Conservation (phyloP, 345 rosid species). For the Camelina hispida region DNA sequence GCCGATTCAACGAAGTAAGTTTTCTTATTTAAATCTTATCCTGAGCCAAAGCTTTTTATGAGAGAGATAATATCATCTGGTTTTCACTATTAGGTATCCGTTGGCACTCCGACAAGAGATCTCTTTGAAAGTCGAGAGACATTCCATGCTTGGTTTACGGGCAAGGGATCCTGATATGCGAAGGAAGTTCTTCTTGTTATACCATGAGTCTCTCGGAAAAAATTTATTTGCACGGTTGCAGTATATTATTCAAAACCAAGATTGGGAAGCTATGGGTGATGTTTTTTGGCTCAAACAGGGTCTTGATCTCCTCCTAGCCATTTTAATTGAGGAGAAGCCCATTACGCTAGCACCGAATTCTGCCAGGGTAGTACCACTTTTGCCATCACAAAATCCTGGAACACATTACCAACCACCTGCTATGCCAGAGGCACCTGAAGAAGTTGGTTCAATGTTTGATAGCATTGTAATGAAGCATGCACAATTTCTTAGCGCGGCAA, state of each 20-base stretch:
- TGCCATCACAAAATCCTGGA: constrained; percentile 57
- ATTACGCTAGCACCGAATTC: constrained; percentile 96
- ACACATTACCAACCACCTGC: constrained; percentile 60
- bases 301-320: constrained; percentile 93
- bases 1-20: constrained; percentile 83
- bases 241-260: constrained; percentile 82
- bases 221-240: constrained; percentile 80
- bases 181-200: constrained; percentile 79
- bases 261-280: constrained; percentile 98
- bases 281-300: constrained; percentile 99
- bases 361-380: constrained; percentile 80
- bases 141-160: constrained; percentile 94
- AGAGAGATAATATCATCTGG: constrained; percentile 39
- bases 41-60: constrained; percentile 15
- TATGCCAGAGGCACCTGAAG: constrained; percentile 66
- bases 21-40: constrained; percentile 13
- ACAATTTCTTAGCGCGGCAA: constrained; percentile 76
- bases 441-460: constrained; percentile 72
- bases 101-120: constrained; percentile 79
- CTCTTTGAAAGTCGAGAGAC: constrained; percentile 94
- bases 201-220: constrained; percentile 81
- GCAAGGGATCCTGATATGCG: constrained; percentile 93
- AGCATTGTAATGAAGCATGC: constrained; percentile 78
- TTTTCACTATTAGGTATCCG: constrained; percentile 61
- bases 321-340: constrained; percentile 79